These are phyloP conservation scores for Yamadazyma akitaensis DNA, from an alignment of 805 yeast species.

Conservation along the genomic window DNA sequence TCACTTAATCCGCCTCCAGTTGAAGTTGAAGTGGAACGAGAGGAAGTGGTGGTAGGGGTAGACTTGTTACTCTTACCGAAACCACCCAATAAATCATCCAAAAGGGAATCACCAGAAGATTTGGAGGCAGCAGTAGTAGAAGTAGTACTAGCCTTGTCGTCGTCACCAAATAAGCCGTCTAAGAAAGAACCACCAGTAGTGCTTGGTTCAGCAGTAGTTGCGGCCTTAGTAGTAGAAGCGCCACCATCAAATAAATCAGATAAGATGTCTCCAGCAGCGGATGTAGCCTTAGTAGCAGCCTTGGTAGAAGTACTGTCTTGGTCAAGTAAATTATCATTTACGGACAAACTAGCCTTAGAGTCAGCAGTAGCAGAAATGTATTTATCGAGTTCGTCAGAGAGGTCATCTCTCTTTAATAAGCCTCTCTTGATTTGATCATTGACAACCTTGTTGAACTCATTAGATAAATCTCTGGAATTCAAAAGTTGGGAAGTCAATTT, in stretches of 20 bases:
- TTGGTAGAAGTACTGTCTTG: slow-evolving; percentile 1
- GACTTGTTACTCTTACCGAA: neutral
- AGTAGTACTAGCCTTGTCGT: slow-evolving; percentile 1
- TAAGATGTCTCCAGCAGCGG: slow-evolving; percentile 10
- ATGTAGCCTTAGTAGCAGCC: slow-evolving; percentile 8
- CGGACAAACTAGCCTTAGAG: neutral
- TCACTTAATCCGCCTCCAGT: slow-evolving; percentile 12
- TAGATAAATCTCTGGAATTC: slow-evolving; percentile 13
- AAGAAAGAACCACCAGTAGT: slow-evolving; percentile 11
- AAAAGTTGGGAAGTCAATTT: slow-evolving; percentile 10
- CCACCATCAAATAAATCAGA: slow-evolving; percentile 7
- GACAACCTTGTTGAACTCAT: slow-evolving; percentile 14
- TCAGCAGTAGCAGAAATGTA: slow-evolving; percentile 1
- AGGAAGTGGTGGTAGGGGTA: slow-evolving; percentile 6
- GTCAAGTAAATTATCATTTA: neutral
- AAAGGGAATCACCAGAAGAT: slow-evolving; percentile 9
- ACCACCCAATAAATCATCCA: slow-evolving; percentile 15
- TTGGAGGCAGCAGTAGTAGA: slow-evolving; percentile 11
- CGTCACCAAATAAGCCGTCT: slow-evolving; percentile 11
- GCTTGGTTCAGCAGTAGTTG: slow-evolving; percentile 1
- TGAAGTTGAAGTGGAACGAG: slow-evolving; percentile 12
- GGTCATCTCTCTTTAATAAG: slow-evolving; percentile 9
- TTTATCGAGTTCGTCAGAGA: neutral
- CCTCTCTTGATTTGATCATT: slow-evolving; percentile 15
- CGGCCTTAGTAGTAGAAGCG: neutral